phyloP scores from a whole-genome alignment of 1,139 yeast genomes.

The Eremothecium gossypii region DNA sequence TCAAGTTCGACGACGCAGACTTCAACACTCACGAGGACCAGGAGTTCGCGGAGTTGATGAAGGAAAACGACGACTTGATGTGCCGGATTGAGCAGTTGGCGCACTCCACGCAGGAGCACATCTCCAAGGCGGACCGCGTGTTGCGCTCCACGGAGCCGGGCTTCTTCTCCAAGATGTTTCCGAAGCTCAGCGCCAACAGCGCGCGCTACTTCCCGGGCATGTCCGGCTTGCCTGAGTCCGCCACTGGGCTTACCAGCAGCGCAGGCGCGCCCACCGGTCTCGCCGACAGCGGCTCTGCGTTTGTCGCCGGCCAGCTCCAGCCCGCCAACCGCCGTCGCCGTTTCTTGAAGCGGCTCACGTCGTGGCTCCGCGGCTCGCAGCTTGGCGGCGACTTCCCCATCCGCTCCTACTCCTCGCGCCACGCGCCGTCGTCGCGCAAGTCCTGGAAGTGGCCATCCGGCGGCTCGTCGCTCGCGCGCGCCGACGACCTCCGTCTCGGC shows the following conservation, averaged over 20 bases:
- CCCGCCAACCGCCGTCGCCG: not conserved
- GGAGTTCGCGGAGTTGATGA: conserved; percentile 2
- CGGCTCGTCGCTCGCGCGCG: not conserved
- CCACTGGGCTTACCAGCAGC: not conserved
- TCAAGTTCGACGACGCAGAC: not conserved
- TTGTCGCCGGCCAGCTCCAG: conserved; percentile 2
- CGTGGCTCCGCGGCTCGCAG: not conserved
- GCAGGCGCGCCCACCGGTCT: not conserved
- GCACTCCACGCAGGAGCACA: conserved; percentile 2
- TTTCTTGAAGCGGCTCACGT: conserved; percentile 1
- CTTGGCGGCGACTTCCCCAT: not conserved
- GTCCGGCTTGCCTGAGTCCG: not conserved
- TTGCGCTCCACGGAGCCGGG: not conserved
- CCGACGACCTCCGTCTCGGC: not conserved
- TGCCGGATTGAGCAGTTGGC: conserved; percentile 1
- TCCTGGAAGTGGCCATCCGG: not conserved
- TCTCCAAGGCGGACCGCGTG: not conserved
- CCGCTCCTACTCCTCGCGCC: not conserved
- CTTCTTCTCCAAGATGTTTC: conserved; percentile 2
- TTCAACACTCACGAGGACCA: not conserved
- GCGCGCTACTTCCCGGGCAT: not conserved
- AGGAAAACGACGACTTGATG: conserved; percentile 2
- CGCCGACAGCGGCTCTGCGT: not conserved
- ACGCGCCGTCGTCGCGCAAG: not conserved
- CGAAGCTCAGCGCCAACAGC: not conserved